Base-by-base conservation (phyloP, 306 rosid genomes). In the Oemleria cerasiformis region DNA sequence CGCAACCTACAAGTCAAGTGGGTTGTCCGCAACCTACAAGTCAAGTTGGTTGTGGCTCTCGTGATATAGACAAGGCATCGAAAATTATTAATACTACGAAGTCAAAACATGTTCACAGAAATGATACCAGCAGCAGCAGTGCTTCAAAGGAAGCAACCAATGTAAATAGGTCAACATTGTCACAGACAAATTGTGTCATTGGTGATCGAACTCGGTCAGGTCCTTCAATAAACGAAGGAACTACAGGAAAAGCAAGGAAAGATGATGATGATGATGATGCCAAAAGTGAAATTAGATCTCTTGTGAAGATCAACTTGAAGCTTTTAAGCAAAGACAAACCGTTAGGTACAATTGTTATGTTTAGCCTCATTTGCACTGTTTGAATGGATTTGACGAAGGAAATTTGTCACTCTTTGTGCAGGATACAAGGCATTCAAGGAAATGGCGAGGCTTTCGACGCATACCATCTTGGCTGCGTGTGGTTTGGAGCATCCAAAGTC, bases 261-360 rank as follows among this genome's bases (percentile, higher is more conserved):
- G 55, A 41, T 38, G 82, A 79, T 60, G 86, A 82, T 30, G 36
- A 25, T 25, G 1, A 25, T 25, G 30, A 30, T 47, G 77, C 82
- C 20, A 92, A 92, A 83, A 75, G 83, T 19, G 88, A 86, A 82
- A 92, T 92, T 73, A 83, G 70, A 74, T 81, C 89, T 71, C 85
- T 92, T 69, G 97, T 92, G 63, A 92, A 92, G 84, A 82, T 78
- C 63, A 89, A 87, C 75, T 76, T 87, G 85, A 92, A 89, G 81
- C 75, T 77, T 79, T 78, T 89, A 50, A 83, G 77, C 77, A 75
- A 70, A 68, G 84, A 80, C 78, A 82, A 81, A 72, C 77, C 19
- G 16, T 49, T 92, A 79, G 94, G 97, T 90, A 88, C 13, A 48
- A 42, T 57, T 40, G 23, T 41, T 2, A 7, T 23, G 36, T 6